Evolutionary conservation across 176 grass and related monocot species (phyloP), one percentile per base, ranked within the genome.

Genomic region (Puccinellia tenuiflora): DNA sequence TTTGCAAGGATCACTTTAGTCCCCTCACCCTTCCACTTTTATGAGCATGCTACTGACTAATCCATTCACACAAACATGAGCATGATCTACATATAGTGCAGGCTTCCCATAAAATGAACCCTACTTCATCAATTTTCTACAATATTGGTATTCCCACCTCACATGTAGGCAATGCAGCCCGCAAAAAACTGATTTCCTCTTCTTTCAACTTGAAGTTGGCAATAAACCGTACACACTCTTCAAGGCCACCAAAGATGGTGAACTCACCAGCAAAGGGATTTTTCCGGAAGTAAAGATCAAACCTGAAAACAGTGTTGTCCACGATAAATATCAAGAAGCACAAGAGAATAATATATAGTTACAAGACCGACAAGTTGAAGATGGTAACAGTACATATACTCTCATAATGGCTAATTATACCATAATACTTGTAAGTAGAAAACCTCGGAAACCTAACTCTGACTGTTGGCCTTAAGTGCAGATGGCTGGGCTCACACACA

Each of bases 251-350:
- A 38, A 98, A 98, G 40, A 98, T 90, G 62, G 96, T 91, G 79
- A 95, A 98, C 76, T 98, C 96, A 22, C 96, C 96, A 9, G 89
- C 85, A 76, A 98, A 98, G 22, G 96, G 96, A 54, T 80, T 98
- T 80, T 98, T 98, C 52, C 92, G 90, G 47, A 98, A 98, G 83
- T 95, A 98, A 31, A 98, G 73, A 90, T 98, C 96, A 81, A 95
- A 95, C 4, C 96, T 98, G 87, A 70, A 88, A 90, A 45, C 24
- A 74, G 82, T 83, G 39, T 52, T 40, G 63, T 62, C 62, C 13
- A 9, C 51, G 31, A 3, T 81, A 70, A 85, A 26, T 46, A 22
- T 54, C 34, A 54, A 28, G n/a, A 59, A 18, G 57, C 25, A 9
- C 7, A 78, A 26, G 25, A 26, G 65, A 17, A 22, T 12, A 66